phyloP scores from a whole-genome alignment of 495 filamentous ascomycete genomes.

The Aspergillus affinis region DNA sequence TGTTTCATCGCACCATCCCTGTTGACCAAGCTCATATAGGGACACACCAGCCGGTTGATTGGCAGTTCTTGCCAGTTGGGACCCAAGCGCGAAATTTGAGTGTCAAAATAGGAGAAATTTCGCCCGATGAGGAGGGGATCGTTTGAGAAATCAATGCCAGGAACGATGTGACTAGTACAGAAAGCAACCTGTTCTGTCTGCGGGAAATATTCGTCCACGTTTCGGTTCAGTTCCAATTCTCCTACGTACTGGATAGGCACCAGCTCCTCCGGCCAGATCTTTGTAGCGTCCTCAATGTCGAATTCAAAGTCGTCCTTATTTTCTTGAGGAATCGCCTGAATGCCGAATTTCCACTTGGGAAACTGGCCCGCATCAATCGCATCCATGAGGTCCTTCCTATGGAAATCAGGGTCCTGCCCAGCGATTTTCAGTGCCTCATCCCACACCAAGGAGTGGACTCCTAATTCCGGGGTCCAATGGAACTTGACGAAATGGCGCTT shows the following conservation, averaged over 20 bases:
- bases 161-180: conserved; percentile 81
- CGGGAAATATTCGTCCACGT: conserved; percentile 82
- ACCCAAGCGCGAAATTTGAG: conserved; percentile 78
- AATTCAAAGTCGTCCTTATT: conserved; percentile 82
- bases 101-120: conserved; percentile 88
- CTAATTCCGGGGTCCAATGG: conserved; percentile 65
- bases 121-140: conserved; percentile 81
- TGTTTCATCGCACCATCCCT: conserved; percentile 40
- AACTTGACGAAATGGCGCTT: conserved; percentile 73
- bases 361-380: conserved; percentile 68
- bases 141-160: conserved; percentile 83
- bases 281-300: conserved; percentile 89
- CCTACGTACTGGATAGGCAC: conserved; percentile 80
- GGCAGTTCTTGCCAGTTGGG: conserved; percentile 85
- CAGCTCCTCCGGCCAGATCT: conserved; percentile 84
- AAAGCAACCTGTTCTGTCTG: conserved; percentile 82
- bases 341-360: conserved; percentile 80
- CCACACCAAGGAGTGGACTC: conserved; percentile 74
- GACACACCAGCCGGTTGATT: conserved; percentile 76
- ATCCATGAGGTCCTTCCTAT: conserved; percentile 68
- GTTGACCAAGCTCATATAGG: conserved; percentile 54
- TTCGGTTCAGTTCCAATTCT: conserved; percentile 78
- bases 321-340: conserved; percentile 71
- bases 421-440: conserved; percentile 79
- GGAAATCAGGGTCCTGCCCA: conserved; percentile 80